Evolutionary conservation across 805 yeast genomes (phyloP).

Genomic region (Brettanomyces nanus): DNA sequence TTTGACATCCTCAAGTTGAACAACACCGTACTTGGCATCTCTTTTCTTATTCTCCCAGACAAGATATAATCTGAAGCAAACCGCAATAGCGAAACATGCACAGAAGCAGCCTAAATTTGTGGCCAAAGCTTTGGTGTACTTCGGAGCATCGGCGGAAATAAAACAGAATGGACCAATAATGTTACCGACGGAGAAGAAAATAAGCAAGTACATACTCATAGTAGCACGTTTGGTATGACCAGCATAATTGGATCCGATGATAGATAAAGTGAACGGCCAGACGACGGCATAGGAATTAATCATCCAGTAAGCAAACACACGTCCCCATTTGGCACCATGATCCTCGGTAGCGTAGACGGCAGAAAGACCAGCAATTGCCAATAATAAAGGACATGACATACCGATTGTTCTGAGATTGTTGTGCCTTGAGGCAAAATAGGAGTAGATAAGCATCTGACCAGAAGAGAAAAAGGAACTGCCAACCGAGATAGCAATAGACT

Average conservation of each 20-base stretch:
- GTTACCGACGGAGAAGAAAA: constrained; percentile 46
- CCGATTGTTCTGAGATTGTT: constrained; percentile 17
- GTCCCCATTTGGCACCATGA: constrained; percentile 23
- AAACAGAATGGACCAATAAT: constrained; percentile 45
- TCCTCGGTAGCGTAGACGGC: constrained; percentile 21
- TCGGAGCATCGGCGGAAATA: constrained; percentile 34
- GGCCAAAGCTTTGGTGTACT: constrained; percentile 32
- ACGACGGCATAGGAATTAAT: constrained; percentile 15
- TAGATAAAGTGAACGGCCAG: constrained; percentile 5
- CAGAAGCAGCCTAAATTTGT: constrained; percentile 25
- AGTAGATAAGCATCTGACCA: constrained; percentile 16
- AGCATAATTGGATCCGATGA: constrained; percentile 21
- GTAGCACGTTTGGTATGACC: constrained; percentile 46
- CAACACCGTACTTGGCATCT: constrained; percentile 22
- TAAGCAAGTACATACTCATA: constrained; percentile 33
- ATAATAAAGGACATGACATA: constrained; percentile 16
- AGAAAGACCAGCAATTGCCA: constrained; percentile 19
- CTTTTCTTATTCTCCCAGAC: constrained; percentile 33
- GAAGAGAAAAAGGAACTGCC: constrained; percentile 17
- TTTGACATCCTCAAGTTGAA: constrained; percentile 13
- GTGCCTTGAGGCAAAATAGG: constrained; percentile 10
- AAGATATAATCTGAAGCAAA: constrained; percentile 23
- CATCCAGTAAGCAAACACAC: constrained; percentile 27
- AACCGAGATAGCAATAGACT: constrained; percentile 11
- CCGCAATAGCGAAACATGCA: constrained; percentile 25